Evolutionary conservation across 257 asterid species (phyloP).

Genomic region (Scutellaria barbata): DNA sequence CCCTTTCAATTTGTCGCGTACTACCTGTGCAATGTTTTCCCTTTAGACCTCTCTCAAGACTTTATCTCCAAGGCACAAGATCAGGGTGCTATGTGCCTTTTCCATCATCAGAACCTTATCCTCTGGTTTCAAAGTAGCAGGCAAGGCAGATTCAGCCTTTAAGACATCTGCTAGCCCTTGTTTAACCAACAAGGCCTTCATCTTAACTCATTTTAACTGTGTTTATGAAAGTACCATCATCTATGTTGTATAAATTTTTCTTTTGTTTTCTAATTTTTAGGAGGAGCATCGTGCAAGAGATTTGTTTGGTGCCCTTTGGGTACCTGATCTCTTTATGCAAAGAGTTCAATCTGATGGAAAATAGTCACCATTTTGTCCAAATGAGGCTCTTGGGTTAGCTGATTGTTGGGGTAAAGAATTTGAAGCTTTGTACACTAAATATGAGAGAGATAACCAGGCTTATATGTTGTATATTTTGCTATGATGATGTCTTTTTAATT

Average conservation of each 20-base stretch:
- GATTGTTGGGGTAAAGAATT: conserved; percentile 98
- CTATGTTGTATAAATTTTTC: neutral
- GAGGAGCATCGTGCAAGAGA: conserved; percentile 96
- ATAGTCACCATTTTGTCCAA: conserved; percentile 97
- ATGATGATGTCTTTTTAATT: neutral
- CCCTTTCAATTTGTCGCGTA: too few species aligned
- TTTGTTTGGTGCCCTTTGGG: conserved; percentile 91
- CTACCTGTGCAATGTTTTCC: too few species aligned
- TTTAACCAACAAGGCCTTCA: too few species aligned
- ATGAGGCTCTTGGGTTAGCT: conserved; percentile 94
- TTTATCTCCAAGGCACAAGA: too few species aligned
- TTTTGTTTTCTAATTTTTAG: conserved; percentile 39
- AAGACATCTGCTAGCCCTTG: too few species aligned
- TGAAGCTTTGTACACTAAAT: conserved; percentile 72
- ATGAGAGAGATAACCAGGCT: conserved; percentile 69
- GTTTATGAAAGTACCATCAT: neutral
- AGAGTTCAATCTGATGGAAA: conserved; percentile 71
- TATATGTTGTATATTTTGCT: neutral
- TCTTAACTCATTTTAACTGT: too few species aligned
- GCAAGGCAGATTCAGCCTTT: too few species aligned
- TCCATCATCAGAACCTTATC: too few species aligned
- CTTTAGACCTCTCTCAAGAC: too few species aligned
- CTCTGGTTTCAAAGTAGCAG: too few species aligned
- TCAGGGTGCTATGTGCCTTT: too few species aligned
- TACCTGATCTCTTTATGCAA: conserved; percentile 92